Conservation (phyloP, 73 alveolate species). For the Uronychia binucleata region DNA sequence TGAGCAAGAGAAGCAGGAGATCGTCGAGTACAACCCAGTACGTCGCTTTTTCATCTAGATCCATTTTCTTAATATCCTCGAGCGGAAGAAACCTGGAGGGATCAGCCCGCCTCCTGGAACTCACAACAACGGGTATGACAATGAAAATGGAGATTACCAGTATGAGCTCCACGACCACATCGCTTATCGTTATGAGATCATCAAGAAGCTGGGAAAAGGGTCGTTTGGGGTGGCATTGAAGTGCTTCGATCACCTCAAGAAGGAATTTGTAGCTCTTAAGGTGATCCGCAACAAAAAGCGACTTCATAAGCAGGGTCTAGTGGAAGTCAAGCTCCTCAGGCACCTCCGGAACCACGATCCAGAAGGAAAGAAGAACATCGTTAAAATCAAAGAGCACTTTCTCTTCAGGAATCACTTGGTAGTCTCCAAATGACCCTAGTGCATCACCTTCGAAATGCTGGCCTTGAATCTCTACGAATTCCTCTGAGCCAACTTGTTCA, state of each 20-base stretch:
- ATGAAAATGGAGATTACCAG: slow-evolving; percentile 51
- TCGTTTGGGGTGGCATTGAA: slow-evolving; percentile 88
- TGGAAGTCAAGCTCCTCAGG: slow-evolving; percentile 76
- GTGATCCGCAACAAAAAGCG: slow-evolving; percentile 69
- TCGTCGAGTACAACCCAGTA: slow-evolving; percentile 16
- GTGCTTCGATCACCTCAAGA: slow-evolving; percentile 86
- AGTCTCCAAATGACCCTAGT: slow-evolving; percentile 4
- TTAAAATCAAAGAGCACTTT: slow-evolving; percentile 70
- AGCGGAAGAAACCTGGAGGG: slow-evolving; percentile 35
- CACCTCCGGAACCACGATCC: slow-evolving; percentile 69
- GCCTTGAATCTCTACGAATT: slow-evolving; percentile 26
- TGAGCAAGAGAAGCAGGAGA: slow-evolving; percentile 17
- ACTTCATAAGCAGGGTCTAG: slow-evolving; percentile 73
- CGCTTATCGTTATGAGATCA: slow-evolving; percentile 36
- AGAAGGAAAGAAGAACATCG: slow-evolving; percentile 56
- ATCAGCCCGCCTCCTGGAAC: slow-evolving; percentile 31
- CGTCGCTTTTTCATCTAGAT: neutral
- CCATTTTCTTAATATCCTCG: slow-evolving; percentile 23
- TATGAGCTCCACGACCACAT: slow-evolving; percentile 25
- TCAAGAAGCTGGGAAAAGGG: slow-evolving; percentile 81
- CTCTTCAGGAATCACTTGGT: slow-evolving; percentile 67
- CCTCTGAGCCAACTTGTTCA: slow-evolving; percentile 29
- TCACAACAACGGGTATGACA: slow-evolving; percentile 56
- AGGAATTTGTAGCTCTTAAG: slow-evolving; percentile 83
- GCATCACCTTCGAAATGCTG: slow-evolving; percentile 82